Evolutionary conservation across 192 early-diverging fungal genomes (phyloP).

Genomic region (Backusella macrospora): DNA sequence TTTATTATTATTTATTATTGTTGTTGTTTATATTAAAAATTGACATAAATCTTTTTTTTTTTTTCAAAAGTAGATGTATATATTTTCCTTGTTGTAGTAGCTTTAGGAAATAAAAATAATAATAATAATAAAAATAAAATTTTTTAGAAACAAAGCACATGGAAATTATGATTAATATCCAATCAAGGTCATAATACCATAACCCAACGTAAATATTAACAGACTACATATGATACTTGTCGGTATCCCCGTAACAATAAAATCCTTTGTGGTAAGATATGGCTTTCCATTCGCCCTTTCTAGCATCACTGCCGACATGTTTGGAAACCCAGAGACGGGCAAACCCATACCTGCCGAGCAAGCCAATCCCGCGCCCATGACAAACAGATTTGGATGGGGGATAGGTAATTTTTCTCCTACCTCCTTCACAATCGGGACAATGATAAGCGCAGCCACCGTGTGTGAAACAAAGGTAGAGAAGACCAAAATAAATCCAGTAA

Average conservation of each 20-base stretch:
- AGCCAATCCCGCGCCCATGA: constrained; percentile 66
- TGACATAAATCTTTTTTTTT: no score
- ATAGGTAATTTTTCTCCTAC: constrained; percentile 65
- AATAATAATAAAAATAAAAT: no score
- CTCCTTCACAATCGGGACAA: constrained; percentile 72
- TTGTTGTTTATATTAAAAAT: no score
- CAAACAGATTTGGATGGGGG: constrained; percentile 66
- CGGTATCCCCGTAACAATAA: constrained; percentile 62
- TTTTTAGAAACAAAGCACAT: no score
- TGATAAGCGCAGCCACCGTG: constrained; percentile 77
- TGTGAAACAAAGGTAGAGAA: constrained; percentile 76
- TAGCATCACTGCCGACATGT: constrained; percentile 72
- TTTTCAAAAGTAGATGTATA: no score
- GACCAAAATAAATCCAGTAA: constrained; percentile 62
- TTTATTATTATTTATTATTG: no score
- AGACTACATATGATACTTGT: constrained; percentile 56
- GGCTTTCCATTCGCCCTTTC: constrained; percentile 65
- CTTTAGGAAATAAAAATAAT: no score
- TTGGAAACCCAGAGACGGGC: constrained; percentile 75
- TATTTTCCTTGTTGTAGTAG: no score
- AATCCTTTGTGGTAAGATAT: constrained; percentile 64
- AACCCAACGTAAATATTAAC: constrained; percentile 62
- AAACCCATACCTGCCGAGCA: constrained; percentile 45
- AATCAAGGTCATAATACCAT: constrained; percentile 52
- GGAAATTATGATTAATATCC: constrained; percentile 3